Evolutionary conservation across 495 filamentous ascomycete species (phyloP).

Genomic region (Penicillium lividum): DNA sequence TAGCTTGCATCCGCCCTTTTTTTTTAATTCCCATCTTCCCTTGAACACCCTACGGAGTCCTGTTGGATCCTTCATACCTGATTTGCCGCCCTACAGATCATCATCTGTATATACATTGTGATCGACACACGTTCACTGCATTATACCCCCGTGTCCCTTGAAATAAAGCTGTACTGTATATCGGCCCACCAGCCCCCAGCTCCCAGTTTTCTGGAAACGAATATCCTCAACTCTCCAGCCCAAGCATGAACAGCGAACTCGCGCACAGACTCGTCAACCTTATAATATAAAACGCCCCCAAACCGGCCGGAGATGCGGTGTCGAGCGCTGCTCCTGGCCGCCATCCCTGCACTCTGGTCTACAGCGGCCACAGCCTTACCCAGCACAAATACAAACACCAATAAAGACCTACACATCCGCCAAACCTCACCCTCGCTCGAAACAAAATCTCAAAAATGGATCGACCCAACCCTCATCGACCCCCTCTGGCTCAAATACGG

Average conservation of each 20-base stretch:
- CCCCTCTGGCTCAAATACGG: constrained; percentile 33
- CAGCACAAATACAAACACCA: neutral
- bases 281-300: constrained; percentile 2
- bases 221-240: neutral
- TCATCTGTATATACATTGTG: neutral
- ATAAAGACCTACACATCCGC: constrained; percentile 4
- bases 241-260: constrained; percentile 14
- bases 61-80: neutral
- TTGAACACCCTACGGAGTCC: neutral
- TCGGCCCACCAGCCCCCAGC: neutral
- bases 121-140: neutral
- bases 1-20: constrained; percentile 2
- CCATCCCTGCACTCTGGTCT: constrained; percentile 27
- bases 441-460: neutral
- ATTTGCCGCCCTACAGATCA: neutral
- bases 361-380: constrained; percentile 19
- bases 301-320: constrained; percentile 17
- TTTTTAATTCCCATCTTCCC: neutral
- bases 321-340: constrained; percentile 16
- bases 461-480: constrained; percentile 21
- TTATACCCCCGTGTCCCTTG: neutral
- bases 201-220: neutral
- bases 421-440: neutral
- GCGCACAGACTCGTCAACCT: neutral
- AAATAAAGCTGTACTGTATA: neutral